Conservation (phyloP, 108 stramenopile species). For the Skeletonema potamos region DNA sequence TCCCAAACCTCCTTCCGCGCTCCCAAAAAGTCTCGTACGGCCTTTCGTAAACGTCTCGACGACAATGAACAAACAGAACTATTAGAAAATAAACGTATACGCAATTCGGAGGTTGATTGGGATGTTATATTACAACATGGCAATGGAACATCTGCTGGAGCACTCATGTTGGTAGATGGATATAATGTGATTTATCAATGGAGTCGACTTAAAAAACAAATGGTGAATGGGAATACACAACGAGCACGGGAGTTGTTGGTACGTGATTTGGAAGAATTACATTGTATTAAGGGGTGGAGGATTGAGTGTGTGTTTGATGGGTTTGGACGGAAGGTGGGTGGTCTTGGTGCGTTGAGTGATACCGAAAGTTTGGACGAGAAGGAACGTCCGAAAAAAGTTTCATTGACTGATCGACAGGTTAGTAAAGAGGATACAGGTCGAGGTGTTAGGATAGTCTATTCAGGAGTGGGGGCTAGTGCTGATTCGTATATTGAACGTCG, state of each 20-base stretch:
- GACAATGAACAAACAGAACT: slow-evolving; percentile 72
- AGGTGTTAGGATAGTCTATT: slow-evolving; percentile 70
- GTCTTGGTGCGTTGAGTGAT: slow-evolving; percentile 54
- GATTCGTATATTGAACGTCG: slow-evolving; percentile 80
- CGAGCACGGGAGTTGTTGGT: slow-evolving; percentile 66
- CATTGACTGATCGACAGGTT: slow-evolving; percentile 23
- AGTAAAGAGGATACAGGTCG: slow-evolving; percentile 49
- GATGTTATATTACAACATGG: slow-evolving; percentile 67
- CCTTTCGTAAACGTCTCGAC: slow-evolving; percentile 59
- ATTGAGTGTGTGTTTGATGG: slow-evolving; percentile 90
- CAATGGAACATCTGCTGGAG: slow-evolving; percentile 56
- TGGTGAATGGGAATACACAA: slow-evolving; percentile 62
- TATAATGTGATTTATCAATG: slow-evolving; percentile 89
- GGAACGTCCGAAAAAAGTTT: neutral
- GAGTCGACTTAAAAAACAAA: slow-evolving; percentile 82
- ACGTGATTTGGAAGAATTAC: slow-evolving; percentile 79
- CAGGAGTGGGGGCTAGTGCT: slow-evolving; percentile 70
- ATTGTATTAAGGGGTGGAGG: slow-evolving; percentile 72
- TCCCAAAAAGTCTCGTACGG: slow-evolving; percentile 50
- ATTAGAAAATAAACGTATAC: slow-evolving; percentile 47
- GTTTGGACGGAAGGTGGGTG: slow-evolving; percentile 43
- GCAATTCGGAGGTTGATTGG: slow-evolving; percentile 79
- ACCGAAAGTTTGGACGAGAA: slow-evolving; percentile 19
- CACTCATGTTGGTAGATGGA: slow-evolving; percentile 83
- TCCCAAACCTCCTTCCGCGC: slow-evolving; percentile 61